phyloP scores from a whole-genome alignment of 345 rosid genomes.

The Moricandia moricandioides region DNA sequence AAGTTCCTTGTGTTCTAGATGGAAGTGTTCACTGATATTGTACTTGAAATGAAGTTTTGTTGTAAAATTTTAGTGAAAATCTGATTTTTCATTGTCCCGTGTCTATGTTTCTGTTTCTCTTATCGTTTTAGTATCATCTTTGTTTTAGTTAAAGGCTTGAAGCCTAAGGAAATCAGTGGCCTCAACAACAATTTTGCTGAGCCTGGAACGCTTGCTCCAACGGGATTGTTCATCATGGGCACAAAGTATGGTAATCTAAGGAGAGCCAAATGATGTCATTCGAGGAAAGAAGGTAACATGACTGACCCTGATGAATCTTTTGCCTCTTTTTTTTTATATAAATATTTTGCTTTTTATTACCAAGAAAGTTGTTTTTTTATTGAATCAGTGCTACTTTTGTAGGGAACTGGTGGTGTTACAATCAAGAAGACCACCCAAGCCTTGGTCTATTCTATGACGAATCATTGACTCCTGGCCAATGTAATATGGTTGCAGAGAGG shows the following conservation, averaged over 20 bases:
- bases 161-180: slow-evolving; percentile 57
- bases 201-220: slow-evolving; percentile 79
- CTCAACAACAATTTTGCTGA: slow-evolving; percentile 57
- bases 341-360: neutral
- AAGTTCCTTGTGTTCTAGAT: neutral
- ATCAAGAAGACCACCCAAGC: slow-evolving; percentile 69
- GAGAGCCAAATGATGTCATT: no score
- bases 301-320: neutral
- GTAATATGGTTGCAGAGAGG: slow-evolving; percentile 56
- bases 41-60: neutral
- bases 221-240: slow-evolving; percentile 69
- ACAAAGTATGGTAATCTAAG: slow-evolving; percentile 39
- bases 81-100: neutral
- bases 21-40: neutral
- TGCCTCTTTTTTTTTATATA: neutral
- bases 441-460: slow-evolving; percentile 62
- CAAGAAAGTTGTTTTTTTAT: neutral
- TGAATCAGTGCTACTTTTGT: slow-evolving; percentile 7
- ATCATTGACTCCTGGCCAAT: slow-evolving; percentile 53
- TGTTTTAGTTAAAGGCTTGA: slow-evolving; percentile 49
- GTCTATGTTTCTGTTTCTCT: neutral
- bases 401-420: slow-evolving; percentile 80
- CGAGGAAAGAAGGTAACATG: no score
- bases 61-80: neutral
- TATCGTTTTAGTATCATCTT: slow-evolving; percentile 8